These are phyloP conservation scores for Monosporozyma aerobia DNA, from an alignment of 805 yeast species.

Conservation along the genomic window DNA sequence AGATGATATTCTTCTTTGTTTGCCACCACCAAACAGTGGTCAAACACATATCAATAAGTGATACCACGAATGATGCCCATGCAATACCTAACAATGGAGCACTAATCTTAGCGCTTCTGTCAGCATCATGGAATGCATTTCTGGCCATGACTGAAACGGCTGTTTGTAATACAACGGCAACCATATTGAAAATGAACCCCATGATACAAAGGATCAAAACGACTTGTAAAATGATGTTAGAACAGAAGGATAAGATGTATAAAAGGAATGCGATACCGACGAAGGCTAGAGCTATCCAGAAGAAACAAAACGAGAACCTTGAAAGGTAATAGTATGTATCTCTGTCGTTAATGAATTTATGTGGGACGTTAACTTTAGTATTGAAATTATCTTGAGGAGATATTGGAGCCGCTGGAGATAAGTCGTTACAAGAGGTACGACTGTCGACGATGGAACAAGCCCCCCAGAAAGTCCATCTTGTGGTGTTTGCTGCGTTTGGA, in stretches of 20 bases:
- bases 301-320: conserved; percentile 56
- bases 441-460: conserved; percentile 35
- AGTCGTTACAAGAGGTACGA: conserved; percentile 13
- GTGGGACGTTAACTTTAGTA: conserved; percentile 44
- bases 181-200: conserved; percentile 46
- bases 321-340: conserved; percentile 53
- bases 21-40: conserved; percentile 1
- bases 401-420: conserved; percentile 62
- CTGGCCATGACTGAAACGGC: conserved; percentile 71
- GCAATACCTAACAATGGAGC: conserved; percentile 49
- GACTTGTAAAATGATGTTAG: conserved; percentile 44
- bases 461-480: conserved; percentile 87
- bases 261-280: conserved; percentile 52
- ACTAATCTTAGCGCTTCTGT: conserved; percentile 42
- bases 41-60: conserved; percentile 9
- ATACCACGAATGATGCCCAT: conserved; percentile 58
- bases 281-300: conserved; percentile 51
- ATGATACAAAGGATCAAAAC: conserved; percentile 42
- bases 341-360: conserved; percentile 44
- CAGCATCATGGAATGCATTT: conserved; percentile 49
- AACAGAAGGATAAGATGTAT: conserved; percentile 47
- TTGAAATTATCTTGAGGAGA: conserved; percentile 69
- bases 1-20: not conserved
- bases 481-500: conserved; percentile 36
- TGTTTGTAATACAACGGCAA: conserved; percentile 63